Evolutionary conservation across 805 yeast species (phyloP), one percentile per base, ranked within the genome.

Genomic region (Kregervanrija pseudodelftensis): DNA sequence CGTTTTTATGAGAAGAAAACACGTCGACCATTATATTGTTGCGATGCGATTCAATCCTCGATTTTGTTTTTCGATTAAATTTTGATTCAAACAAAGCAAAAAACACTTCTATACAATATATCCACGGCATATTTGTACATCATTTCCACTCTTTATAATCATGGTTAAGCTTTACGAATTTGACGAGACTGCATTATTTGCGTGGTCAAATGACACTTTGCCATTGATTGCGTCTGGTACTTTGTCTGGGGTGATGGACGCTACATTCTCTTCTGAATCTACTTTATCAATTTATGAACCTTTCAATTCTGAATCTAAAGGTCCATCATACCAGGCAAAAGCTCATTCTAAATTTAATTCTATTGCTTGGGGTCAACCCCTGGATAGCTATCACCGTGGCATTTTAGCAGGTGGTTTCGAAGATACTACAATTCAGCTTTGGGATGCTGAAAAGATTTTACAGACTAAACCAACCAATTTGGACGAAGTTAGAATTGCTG

Each of bases 201-300:
- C 98, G 37, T 91, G 98, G 97, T 86, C 96, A 39, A 77, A 81
- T 52, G 85, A 79, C 53, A 63, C 72, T 36, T 66, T 80, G 49
- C 97, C 97, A 13, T 65, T 77, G 43, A 61, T 93, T 52, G 97
- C 89, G 16, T 79, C 96, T 1, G 99, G 96, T 16, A 85, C 96
- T 0, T 85, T 87, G n/a, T 90, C 98, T 0, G 98, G 98, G 8
- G 95, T 96, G 11, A 84, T 93, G 55, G 96, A 88, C 61, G 85
- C 85, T 37, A 80, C 83, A 60, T 90, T 90, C 64, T 80, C 90
- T 36, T 79, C 93, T 15, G 73, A 80, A 30, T 80, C 96, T 2
- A 65, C 75, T n/a, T 67, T 93, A 46, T 90, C 88, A 56, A 70
- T 93, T 48, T 84, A 95, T 85, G 80, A 84, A 49, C 73, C 85